Evolutionary conservation across 305 asterid genomes (phyloP), one percentile per base, ranked within the genome.

Genomic region (Euphrasia arctica): DNA sequence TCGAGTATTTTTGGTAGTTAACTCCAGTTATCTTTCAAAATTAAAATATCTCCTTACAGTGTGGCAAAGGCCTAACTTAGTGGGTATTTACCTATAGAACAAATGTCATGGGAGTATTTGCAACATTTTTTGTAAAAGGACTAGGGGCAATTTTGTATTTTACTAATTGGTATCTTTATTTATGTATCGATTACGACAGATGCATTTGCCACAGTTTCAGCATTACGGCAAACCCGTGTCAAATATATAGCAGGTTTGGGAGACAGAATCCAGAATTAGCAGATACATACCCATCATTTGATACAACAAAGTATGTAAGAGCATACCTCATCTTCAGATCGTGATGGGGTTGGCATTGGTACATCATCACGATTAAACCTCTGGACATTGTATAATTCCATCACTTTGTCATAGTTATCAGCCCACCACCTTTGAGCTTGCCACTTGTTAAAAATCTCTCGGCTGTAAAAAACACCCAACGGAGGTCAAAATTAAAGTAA

Each of bases 341-440:
- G 79, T 9, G 91, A 84, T 8, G 87, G 92, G 74, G 85, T 77
- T 67, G 87, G 80, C 62, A 79, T 48, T 18, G 98, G 98, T 12
- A 62, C 83, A 25, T 84, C 81, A 49, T 74, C 85, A 56, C 64
- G 82, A 68, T 79, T 82, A 70, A 83, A 81, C 63, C 79, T 77
- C 80, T 80, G 86, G 71, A 91, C 95, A 59, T 91, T 91, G 84
- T 91, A 86, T 59, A 91, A 69, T 72, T 91, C 98, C 87, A 86
- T 80, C 15, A 91, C 94, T 70, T 78, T 91, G 67, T 91, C 96
- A 60, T 75, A 75, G 79, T 91, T 91, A 74, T 89, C 96, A 2
- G 79, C 81, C 98, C 98, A 91, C 98, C 96, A 87, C 52, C 71
- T 69, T 74, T 89, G 98, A 66, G 96, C 98, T 78, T 85, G 90